phyloP scores from a whole-genome alignment of 768 basidiomycete species.

The Austroboletus festivus region DNA sequence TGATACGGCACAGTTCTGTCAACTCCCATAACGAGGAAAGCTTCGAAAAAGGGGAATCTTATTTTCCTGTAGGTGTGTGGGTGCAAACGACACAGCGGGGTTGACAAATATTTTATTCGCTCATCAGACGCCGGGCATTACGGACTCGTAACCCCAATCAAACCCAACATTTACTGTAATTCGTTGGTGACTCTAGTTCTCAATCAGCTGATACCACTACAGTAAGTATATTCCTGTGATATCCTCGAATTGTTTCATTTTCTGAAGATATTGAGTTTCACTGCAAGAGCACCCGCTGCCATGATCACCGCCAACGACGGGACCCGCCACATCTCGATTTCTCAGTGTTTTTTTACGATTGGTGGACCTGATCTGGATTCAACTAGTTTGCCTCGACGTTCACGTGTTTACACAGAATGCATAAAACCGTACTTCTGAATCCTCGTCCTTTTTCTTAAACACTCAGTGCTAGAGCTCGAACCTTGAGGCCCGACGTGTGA shows the following conservation, averaged over 20 bases:
- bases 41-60: constrained; percentile 10
- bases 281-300: too few relatives aligned
- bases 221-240: too few relatives aligned
- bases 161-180: background rate
- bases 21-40: constrained; percentile 14
- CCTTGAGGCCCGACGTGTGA: too few relatives aligned
- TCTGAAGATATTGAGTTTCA: too few relatives aligned
- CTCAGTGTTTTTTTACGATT: background rate
- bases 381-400: background rate
- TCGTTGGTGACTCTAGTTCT: too few relatives aligned
- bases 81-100: background rate
- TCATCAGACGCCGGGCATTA: background rate
- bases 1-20: constrained; percentile 14
- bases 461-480: background rate
- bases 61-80: constrained; percentile 2
- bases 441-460: too few relatives aligned
- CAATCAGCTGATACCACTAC: too few relatives aligned
- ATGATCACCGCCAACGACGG: too few relatives aligned
- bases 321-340: too few relatives aligned
- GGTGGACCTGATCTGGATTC: background rate
- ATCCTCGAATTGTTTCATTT: too few relatives aligned
- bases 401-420: background rate
- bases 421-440: too few relatives aligned
- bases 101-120: background rate
- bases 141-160: background rate